Conservation (phyloP, 305 asterid genomes). For the Fraxinus sp. region DNA sequence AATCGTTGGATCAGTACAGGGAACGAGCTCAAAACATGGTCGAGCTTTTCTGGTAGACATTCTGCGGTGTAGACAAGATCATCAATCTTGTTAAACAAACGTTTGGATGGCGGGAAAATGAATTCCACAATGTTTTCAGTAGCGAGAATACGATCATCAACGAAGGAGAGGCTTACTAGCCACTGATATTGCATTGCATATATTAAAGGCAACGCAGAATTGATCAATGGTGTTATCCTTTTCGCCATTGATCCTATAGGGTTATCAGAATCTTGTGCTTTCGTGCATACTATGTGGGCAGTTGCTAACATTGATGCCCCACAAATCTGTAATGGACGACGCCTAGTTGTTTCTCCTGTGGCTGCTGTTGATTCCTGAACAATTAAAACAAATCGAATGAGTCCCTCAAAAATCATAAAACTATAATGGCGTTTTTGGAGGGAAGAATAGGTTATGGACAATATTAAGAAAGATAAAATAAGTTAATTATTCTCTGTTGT, state of each 20-base stretch:
- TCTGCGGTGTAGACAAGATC: constrained; percentile 34
- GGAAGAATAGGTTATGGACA: neutral
- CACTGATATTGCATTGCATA: constrained; percentile 31
- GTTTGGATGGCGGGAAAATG: constrained; percentile 39
- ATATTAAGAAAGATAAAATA: neutral
- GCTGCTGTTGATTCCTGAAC: constrained; percentile 24
- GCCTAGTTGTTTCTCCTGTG: constrained; percentile 28
- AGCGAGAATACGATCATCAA: constrained; percentile 46
- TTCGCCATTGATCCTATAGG: constrained; percentile 40
- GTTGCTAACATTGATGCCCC: constrained; percentile 43
- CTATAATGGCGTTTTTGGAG: neutral
- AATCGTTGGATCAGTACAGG: constrained; percentile 25
- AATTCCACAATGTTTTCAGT: constrained; percentile 33
- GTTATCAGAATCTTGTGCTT: constrained; percentile 35
- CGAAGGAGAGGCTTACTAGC: constrained; percentile 33
- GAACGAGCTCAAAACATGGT: constrained; percentile 25
- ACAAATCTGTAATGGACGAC: constrained; percentile 51
- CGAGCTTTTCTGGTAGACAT: constrained; percentile 36
- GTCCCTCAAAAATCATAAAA: neutral
- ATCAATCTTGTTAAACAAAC: constrained; percentile 44
- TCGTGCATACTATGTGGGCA: constrained; percentile 34
- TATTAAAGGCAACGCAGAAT: constrained; percentile 29
- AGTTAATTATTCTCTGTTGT: neutral
- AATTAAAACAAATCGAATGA: neutral
- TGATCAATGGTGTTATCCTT: constrained; percentile 7